A percentile compares a stretch with the other conserved stretches of the same genome.
phyloP scores from a whole-genome alignment of 2,329 filamentous ascomycete species.

The Paecilomyces formosus region DNA sequence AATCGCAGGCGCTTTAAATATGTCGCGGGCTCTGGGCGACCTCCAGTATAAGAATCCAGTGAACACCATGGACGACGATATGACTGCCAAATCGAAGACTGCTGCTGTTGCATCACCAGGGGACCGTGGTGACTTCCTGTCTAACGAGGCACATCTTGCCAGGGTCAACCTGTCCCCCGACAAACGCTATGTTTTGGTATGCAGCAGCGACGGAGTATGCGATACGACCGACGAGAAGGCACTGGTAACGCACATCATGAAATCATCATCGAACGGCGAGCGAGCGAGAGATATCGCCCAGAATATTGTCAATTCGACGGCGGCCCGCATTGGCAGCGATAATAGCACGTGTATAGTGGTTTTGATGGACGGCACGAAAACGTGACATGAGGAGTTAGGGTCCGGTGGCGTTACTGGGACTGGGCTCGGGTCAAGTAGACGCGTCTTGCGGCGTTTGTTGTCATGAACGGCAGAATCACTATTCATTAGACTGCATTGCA shows the following conservation, averaged over 20 bases:
- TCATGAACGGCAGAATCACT: background rate
- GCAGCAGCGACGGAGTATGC: conserved; percentile 24
- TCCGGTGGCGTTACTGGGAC: background rate
- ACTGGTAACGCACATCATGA: conserved; percentile 24
- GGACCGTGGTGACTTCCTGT: conserved; percentile 21
- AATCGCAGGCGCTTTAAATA: conserved; percentile 22
- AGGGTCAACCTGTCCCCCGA: conserved; percentile 14
- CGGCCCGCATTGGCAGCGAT: conserved; percentile 15
- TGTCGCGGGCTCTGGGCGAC: conserved; percentile 30
- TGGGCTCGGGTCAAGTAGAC: background rate
- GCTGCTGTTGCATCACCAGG: conserved; percentile 11
- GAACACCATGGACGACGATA: conserved; percentile 14
- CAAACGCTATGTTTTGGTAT: conserved; percentile 20
- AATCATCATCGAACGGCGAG: conserved; percentile 18
- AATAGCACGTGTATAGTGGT: conserved; percentile 26
- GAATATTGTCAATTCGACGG: conserved; percentile 14
- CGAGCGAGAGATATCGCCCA: conserved; percentile 22
- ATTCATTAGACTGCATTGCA: background rate
- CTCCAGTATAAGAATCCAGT: conserved; percentile 30
- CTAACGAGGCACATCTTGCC: conserved; percentile 22
- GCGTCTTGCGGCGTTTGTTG: background rate
- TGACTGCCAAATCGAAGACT: conserved; percentile 9
- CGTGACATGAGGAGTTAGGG: no score
- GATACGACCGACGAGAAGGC: conserved; percentile 19
- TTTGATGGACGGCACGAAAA: conserved; percentile 21